These are phyloP conservation scores for Arthrinium phaeospermum DNA, from an alignment of 2,329 filamentous ascomycete species.

Conservation along the genomic window DNA sequence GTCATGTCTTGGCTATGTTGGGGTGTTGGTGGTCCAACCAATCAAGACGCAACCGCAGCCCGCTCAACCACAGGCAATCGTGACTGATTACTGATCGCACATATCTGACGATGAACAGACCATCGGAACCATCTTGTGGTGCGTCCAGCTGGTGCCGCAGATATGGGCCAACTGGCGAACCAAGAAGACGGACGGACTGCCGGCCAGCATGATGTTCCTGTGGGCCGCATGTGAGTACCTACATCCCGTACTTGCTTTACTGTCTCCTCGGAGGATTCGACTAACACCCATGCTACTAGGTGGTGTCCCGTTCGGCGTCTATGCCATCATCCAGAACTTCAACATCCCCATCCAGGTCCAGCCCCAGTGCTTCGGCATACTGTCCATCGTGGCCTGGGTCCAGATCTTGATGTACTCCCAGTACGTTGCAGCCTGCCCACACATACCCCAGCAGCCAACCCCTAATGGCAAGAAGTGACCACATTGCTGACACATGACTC, in stretches of 20 bases:
- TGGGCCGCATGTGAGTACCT: constrained; percentile 59
- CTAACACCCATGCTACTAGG: background rate
- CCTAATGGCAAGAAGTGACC: background rate
- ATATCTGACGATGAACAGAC: constrained; percentile 27
- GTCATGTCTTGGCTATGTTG: constrained; percentile 18
- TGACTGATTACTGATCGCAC: constrained; percentile 11
- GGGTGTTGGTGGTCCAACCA: constrained; percentile 12
- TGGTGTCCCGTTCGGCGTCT: constrained; percentile 48
- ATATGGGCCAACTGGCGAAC: constrained; percentile 68
- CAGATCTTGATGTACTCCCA: constrained; percentile 44
- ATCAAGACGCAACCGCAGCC: background rate
- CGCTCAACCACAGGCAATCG: background rate
- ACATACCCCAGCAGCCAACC: too few species aligned
- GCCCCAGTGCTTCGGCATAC: constrained; percentile 46
- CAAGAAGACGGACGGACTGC: constrained; percentile 67
- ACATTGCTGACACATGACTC: background rate
- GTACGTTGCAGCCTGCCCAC: constrained; percentile 28
- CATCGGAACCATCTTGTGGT: constrained; percentile 46
- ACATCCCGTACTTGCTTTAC: too few species aligned
- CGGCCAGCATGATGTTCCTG: constrained; percentile 65
- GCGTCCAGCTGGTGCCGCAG: constrained; percentile 44
- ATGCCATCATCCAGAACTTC: constrained; percentile 47
- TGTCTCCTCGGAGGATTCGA: too few species aligned
- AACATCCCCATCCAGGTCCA: constrained; percentile 51
- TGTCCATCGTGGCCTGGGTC: constrained; percentile 46